Evolutionary conservation across 2,329 filamentous ascomycete species (phyloP).

Genomic region (Aspergillus ustus): DNA sequence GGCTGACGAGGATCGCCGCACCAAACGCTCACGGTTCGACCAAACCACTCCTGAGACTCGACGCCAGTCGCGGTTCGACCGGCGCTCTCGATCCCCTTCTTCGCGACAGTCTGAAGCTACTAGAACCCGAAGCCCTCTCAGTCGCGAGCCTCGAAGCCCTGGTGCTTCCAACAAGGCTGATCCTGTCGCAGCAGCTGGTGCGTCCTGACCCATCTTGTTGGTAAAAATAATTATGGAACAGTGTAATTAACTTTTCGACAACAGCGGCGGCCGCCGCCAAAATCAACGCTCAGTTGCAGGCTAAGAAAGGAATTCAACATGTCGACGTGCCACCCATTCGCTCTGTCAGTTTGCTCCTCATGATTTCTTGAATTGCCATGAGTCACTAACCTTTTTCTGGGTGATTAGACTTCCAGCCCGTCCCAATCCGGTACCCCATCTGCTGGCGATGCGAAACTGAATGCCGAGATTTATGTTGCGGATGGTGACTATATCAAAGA

Average conservation of each 20-base stretch:
- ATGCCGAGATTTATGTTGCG: conserved; percentile 88
- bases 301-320: conserved; percentile 87
- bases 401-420: conserved; percentile 52
- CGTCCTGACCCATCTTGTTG: conserved; percentile 17
- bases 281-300: conserved; percentile 82
- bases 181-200: conserved; percentile 79
- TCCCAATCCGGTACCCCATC: conserved; percentile 60
- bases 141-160: conserved; percentile 56
- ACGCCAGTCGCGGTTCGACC: conserved; percentile 81
- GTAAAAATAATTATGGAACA: not conserved
- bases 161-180: conserved; percentile 57
- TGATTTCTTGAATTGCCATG: not conserved
- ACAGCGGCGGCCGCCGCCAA: conserved; percentile 84
- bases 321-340: conserved; percentile 84
- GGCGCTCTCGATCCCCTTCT: conserved; percentile 84
- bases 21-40: conserved; percentile 92
- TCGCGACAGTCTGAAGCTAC: conserved; percentile 67
- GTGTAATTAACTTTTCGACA: not conserved
- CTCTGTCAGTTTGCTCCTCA: conserved; percentile 52
- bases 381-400: not conserved
- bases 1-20: conserved; percentile 76
- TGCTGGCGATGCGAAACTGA: conserved; percentile 63
- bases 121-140: conserved; percentile 81
- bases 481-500: conserved; percentile 99
- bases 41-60: conserved; percentile 83